phyloP scores from a whole-genome alignment of 768 basidiomycete species.

The Lactifluus hygrophoroides region DNA sequence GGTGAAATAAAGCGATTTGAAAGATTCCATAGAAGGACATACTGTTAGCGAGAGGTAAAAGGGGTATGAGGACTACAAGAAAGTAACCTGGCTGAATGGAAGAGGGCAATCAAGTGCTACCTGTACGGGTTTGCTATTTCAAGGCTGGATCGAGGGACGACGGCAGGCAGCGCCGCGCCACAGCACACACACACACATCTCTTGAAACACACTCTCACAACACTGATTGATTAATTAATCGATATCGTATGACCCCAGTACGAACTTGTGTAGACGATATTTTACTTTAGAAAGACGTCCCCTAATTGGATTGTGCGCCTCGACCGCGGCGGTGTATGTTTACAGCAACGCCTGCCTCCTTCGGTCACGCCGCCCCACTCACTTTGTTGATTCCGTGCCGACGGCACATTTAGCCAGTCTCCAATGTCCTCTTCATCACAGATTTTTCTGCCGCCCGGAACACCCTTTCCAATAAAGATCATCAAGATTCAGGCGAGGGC shows the following conservation, averaged over 20 bases:
- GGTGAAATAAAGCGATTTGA: neutral
- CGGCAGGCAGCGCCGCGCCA: constrained; percentile 11
- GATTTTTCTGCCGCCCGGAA: constrained; percentile 62
- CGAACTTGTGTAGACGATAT: neutral
- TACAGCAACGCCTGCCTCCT: neutral
- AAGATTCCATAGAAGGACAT: neutral
- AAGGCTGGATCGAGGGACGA: neutral
- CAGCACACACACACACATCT: neutral
- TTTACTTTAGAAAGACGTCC: neutral
- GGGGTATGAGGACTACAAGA: constrained; percentile 4
- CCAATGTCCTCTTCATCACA: constrained; percentile 34
- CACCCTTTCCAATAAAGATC: constrained; percentile 84
- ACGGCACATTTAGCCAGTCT: neutral
- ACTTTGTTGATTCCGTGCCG: constrained; percentile 3
- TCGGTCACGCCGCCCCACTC: constrained; percentile 2
- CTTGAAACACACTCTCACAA: neutral
- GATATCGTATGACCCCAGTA: neutral
- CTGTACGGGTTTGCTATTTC: constrained; percentile 1
- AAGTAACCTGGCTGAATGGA: neutral
- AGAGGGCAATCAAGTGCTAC: neutral
- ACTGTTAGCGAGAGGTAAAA: neutral
- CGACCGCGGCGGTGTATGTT: constrained; percentile 6
- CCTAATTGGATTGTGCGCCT: neutral
- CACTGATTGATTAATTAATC: neutral
- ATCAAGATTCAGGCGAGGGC: constrained; percentile 51